A percentile compares a stretch with the other conserved stretches of the same genome.
phyloP scores from a whole-genome alignment of 2,329 filamentous ascomycete genomes.

The Epichloe brachyelytri region DNA sequence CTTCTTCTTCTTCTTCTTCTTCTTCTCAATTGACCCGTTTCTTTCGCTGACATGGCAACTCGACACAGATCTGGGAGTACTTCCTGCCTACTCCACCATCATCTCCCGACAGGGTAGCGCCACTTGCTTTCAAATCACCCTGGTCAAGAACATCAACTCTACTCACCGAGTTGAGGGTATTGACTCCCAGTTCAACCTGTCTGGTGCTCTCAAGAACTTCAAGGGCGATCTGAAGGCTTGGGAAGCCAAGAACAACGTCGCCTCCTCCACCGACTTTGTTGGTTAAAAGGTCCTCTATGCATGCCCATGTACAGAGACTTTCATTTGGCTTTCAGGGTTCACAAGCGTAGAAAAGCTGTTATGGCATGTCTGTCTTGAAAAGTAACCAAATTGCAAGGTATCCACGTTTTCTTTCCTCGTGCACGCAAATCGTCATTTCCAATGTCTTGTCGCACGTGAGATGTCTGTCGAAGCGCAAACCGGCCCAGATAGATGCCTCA shows the following conservation, averaged over 20 bases:
- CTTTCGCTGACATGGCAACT: neutral
- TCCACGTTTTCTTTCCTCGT: too few species aligned
- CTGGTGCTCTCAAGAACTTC: conserved; percentile 40
- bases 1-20: neutral
- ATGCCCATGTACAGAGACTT: too few species aligned
- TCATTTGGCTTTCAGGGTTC: neutral
- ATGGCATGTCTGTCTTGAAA: too few species aligned
- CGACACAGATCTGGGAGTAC: conserved; percentile 69
- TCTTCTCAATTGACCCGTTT: neutral
- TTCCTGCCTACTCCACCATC: conserved; percentile 79
- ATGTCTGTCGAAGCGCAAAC: too few species aligned
- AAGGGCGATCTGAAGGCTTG: conserved; percentile 21
- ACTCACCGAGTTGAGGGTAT: conserved; percentile 75
- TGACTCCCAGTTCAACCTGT: conserved; percentile 53
- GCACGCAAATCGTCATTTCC: too few species aligned
- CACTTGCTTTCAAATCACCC: conserved; percentile 77
- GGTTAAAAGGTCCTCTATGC: conserved; percentile 4
- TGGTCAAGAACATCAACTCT: conserved; percentile 89
- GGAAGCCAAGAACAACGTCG: conserved; percentile 25
- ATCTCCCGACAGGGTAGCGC: conserved; percentile 73
- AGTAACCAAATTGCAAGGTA: too few species aligned
- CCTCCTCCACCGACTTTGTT: conserved; percentile 18
- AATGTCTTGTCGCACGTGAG: too few species aligned
- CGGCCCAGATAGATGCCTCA: too few species aligned
- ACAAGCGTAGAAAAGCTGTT: too few species aligned